Evolutionary conservation across 768 basidiomycete species (phyloP).

Genomic region (Amanita pseudoporphyria): DNA sequence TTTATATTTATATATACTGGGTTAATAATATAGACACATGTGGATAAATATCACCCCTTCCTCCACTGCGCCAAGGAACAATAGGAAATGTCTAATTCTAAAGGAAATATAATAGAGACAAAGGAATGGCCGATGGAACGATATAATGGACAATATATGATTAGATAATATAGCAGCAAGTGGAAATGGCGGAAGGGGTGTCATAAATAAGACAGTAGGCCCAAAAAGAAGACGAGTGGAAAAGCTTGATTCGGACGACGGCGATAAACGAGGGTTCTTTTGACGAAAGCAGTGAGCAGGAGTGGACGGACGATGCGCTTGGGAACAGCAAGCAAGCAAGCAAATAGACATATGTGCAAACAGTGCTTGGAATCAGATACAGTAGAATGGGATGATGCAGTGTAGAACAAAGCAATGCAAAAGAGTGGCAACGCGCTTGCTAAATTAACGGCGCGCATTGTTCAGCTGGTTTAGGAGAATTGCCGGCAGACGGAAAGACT

Average conservation of each 20-base stretch:
- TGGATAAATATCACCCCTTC: not conserved
- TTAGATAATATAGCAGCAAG: slow-evolving; percentile 1
- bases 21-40: slow-evolving; percentile 1
- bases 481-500: not conserved
- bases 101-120: not conserved
- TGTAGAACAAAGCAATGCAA: not conserved
- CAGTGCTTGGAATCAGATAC: not conserved
- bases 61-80: not conserved
- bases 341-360: not conserved
- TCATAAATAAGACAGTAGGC: not conserved
- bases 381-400: not conserved
- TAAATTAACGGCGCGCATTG: not conserved
- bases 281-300: not conserved
- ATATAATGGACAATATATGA: slow-evolving; percentile 4
- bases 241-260: not conserved
- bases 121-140: not conserved
- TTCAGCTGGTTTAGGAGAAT: not conserved
- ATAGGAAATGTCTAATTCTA: not conserved
- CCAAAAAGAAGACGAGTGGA: not conserved
- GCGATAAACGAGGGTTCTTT: not conserved
- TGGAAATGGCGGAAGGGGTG: not conserved
- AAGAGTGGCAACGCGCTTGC: not conserved
- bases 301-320: not conserved
- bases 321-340: not conserved
- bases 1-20: not conserved